Conservation (phyloP, 1,284 basidiomycete genomes). For the Trichosporon sp. region DNA sequence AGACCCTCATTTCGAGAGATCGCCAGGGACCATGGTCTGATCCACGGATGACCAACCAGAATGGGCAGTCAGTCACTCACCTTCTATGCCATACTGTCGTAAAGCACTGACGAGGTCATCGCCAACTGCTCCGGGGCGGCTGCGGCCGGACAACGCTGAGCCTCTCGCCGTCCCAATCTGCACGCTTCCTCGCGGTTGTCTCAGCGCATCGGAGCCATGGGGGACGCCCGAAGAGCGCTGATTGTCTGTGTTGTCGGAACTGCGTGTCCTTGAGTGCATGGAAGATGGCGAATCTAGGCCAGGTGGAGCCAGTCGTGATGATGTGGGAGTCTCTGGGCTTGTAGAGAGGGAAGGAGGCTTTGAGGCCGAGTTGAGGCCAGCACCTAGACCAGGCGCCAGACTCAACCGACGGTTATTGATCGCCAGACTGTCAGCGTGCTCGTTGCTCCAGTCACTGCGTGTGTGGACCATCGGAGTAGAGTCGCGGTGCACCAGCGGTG, state of each 20-base stretch:
- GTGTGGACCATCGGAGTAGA: background rate
- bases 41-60: background rate
- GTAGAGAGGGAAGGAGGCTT: background rate
- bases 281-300: background rate
- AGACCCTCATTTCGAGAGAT: background rate
- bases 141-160: constrained; percentile 11
- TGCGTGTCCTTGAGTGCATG: background rate
- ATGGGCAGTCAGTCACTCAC: constrained; percentile 28
- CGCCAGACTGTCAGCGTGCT: constrained; percentile 8
- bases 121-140: constrained; percentile 40
- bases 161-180: constrained; percentile 3
- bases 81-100: constrained; percentile 40
- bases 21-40: background rate
- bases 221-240: background rate
- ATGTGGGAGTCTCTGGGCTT: background rate
- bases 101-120: constrained; percentile 43
- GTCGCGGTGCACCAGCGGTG: background rate
- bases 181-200: background rate
- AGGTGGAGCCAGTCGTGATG: background rate
- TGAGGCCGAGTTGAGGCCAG: constrained; percentile 18
- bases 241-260: background rate
- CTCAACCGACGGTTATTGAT: constrained; percentile 32
- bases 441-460: constrained; percentile 5
- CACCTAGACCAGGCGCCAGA: constrained; percentile 34
- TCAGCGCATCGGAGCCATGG: background rate